Conservation (phyloP, 805 yeast genomes). For the Sporopachydermia quercuum region DNA sequence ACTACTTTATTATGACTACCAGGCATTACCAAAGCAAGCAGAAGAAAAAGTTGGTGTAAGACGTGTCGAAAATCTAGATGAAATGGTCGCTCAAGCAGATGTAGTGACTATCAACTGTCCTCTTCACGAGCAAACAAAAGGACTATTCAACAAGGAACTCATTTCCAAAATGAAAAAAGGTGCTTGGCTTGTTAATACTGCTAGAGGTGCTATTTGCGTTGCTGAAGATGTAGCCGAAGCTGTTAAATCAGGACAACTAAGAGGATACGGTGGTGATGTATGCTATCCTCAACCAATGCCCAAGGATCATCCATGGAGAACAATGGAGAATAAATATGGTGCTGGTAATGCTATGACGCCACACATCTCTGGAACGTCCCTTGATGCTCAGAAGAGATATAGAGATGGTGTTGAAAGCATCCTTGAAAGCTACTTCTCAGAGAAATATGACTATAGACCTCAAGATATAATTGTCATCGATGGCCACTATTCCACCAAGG, state of each 20-base stretch:
- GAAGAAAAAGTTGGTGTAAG: conserved; percentile 44
- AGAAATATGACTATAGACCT: conserved; percentile 55
- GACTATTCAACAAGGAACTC: conserved; percentile 50
- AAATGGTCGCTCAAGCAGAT: conserved; percentile 52
- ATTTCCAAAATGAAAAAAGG: conserved; percentile 60
- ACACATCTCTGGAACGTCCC: conserved; percentile 64
- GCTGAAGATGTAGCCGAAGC: conserved; percentile 68
- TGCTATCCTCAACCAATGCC: conserved; percentile 84
- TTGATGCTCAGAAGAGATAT: conserved; percentile 69
- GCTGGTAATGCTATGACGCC: conserved; percentile 82
- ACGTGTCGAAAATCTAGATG: conserved; percentile 45
- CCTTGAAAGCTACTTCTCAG: conserved; percentile 44
- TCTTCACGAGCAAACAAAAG: conserved; percentile 53
- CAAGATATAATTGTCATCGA: conserved; percentile 58
- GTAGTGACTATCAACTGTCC: conserved; percentile 69
- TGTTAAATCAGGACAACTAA: conserved; percentile 46
- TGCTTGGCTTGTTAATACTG: conserved; percentile 62
- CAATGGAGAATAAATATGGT: conserved; percentile 46
- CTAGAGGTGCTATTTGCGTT: conserved; percentile 68
- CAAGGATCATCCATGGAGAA: conserved; percentile 62
- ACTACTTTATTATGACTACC: conserved; percentile 63
- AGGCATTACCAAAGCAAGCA: conserved; percentile 42
- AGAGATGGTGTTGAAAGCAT: conserved; percentile 55
- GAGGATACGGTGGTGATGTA: conserved; percentile 79
- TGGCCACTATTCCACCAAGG: conserved; percentile 60